These are phyloP conservation scores for Ophiostoma australiae DNA, from an alignment of 2,329 filamentous ascomycete genomes.

Conservation along the genomic window DNA sequence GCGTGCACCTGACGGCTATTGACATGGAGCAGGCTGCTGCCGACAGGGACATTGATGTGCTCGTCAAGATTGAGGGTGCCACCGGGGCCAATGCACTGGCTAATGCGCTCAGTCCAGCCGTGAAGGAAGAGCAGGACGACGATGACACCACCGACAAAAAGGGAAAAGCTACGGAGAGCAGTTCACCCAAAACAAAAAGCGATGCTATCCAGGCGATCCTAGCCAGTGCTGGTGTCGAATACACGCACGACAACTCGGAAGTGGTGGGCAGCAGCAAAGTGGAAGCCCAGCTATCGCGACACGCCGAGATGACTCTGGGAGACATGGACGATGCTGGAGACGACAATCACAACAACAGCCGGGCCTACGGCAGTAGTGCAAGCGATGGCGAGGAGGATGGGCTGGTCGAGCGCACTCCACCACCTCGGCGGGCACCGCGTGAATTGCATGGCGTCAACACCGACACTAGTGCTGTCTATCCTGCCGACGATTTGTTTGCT, in stretches of 20 bases:
- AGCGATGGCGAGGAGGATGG: constrained; percentile 40
- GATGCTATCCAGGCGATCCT: constrained; percentile 88
- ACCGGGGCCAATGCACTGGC: constrained; percentile 70
- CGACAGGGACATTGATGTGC: constrained; percentile 44
- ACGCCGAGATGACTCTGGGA: constrained; percentile 51
- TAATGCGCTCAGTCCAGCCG: constrained; percentile 40
- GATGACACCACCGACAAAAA: background rate
- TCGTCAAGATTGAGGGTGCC: constrained; percentile 43
- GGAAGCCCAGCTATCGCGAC: constrained; percentile 77
- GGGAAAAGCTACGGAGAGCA: background rate
- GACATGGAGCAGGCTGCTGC: constrained; percentile 60
- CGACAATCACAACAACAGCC: constrained; percentile 12
- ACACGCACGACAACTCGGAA: constrained; percentile 94
- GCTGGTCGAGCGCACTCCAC: background rate
- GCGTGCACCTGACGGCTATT: constrained; percentile 72
- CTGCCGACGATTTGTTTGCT: background rate
- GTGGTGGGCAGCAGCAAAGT: constrained; percentile 88
- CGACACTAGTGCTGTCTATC: constrained; percentile 40
- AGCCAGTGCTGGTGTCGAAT: constrained; percentile 80
- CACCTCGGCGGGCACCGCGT: background rate
- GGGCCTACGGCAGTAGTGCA: constrained; percentile 31
- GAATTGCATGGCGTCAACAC: background rate
- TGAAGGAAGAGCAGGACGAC: constrained; percentile 40
- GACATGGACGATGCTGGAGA: constrained; percentile 29
- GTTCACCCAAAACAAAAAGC: constrained; percentile 39